Conservation (phyloP, 2,329 filamentous ascomycete genomes). For the Coleophoma eucalyptorum region DNA sequence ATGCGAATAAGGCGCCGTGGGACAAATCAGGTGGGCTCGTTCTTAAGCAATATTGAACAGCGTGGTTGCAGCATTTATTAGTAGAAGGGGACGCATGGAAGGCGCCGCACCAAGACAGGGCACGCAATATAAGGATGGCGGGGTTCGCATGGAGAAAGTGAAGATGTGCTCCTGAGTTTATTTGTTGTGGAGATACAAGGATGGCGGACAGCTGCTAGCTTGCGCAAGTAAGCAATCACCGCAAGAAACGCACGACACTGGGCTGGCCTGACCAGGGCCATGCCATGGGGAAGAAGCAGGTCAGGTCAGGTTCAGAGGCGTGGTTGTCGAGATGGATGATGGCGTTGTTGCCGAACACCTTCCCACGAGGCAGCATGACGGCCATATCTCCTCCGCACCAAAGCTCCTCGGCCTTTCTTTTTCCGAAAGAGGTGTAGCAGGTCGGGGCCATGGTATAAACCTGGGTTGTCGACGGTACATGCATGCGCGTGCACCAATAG, state of each 20-base stretch:
- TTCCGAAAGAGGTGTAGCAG: slow-evolving; percentile 4
- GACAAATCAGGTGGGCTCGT: slow-evolving; percentile 22
- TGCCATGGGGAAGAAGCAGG: neutral
- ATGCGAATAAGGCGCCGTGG: slow-evolving; percentile 8
- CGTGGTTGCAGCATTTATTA: slow-evolving; percentile 6
- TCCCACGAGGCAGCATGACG: neutral
- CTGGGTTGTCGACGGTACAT: neutral
- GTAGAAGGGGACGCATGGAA: slow-evolving; percentile 6
- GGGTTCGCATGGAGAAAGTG: slow-evolving; percentile 24
- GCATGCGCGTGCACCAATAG: no score
- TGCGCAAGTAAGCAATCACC: neutral
- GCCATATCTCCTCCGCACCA: slow-evolving; percentile 9
- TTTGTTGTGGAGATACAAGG: slow-evolving; percentile 17
- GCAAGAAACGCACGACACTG: no score
- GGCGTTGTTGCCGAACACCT: no score
- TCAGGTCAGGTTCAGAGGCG: no score
- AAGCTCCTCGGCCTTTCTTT: slow-evolving; percentile 9
- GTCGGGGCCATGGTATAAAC: neutral
- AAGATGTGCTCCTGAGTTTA: slow-evolving; percentile 20
- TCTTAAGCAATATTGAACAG: slow-evolving; percentile 16
- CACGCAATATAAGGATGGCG: slow-evolving; percentile 23
- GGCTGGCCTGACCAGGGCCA: neutral
- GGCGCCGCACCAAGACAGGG: slow-evolving; percentile 20
- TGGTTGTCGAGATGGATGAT: no score
- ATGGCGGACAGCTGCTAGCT: slow-evolving; percentile 6